Conservation (phyloP, 768 basidiomycete genomes). For the Lentinula aciculospora region DNA sequence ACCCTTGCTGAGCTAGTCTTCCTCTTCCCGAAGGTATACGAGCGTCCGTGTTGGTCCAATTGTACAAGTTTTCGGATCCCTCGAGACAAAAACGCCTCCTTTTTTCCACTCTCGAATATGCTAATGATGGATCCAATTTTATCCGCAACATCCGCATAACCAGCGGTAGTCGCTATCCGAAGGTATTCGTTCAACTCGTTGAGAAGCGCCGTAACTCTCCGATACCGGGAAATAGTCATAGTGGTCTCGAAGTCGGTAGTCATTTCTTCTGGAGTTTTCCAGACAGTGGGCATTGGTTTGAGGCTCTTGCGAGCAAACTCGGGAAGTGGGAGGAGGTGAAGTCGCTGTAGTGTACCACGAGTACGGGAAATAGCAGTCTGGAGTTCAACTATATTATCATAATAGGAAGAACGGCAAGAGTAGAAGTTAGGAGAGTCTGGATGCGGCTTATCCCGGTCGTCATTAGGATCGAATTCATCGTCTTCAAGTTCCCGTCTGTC, state of each 20-base stretch:
- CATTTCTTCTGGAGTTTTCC: constrained; percentile 65
- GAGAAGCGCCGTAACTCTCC: constrained; percentile 54
- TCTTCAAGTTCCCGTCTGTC: constrained; percentile 11
- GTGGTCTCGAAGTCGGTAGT: constrained; percentile 46
- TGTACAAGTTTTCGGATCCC: constrained; percentile 50
- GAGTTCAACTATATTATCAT: constrained; percentile 64
- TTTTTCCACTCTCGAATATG: constrained; percentile 63
- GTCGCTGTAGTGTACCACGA: constrained; percentile 51
- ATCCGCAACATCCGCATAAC: constrained; percentile 47
- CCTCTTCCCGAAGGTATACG: constrained; percentile 80
- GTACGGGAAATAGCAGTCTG: constrained; percentile 56
- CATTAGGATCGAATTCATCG: constrained; percentile 4
- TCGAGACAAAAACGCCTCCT: constrained; percentile 39
- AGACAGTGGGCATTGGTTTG: constrained; percentile 54
- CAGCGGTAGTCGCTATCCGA: constrained; percentile 54
- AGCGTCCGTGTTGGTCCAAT: constrained; percentile 74
- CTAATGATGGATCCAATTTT: constrained; percentile 47
- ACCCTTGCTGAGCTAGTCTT: constrained; percentile 90
- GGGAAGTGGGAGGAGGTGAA: constrained; percentile 78
- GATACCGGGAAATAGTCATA: constrained; percentile 68
- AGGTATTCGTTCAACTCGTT: constrained; percentile 61
- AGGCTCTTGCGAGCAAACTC: constrained; percentile 55
- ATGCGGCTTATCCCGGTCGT: constrained; percentile 14
- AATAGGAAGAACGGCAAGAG: constrained; percentile 71
- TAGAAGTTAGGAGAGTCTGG: constrained; percentile 80